Base-by-base conservation (phyloP, 768 basidiomycete genomes). In the Chalciporus pseudorubinellus region DNA sequence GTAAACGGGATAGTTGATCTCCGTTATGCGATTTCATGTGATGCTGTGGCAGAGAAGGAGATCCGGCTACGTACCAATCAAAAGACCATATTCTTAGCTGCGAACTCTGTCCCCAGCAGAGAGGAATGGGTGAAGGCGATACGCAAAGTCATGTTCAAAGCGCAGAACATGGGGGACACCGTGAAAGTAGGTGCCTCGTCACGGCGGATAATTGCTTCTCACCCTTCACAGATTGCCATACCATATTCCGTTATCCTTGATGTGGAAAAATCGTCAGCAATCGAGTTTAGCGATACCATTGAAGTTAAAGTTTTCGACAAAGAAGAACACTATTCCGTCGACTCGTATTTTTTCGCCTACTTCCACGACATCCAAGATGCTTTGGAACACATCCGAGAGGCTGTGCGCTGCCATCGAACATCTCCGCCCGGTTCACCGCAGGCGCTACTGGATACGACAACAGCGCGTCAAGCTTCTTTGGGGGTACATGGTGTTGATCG, bases 51-150 rank as follows among this genome's bases (percentile, higher is more conserved):
- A 13, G 88, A 93, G 59, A 87, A 78, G 60, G 89, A 85, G 39
- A 85, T 98, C 63, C 87, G 88, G 41, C 68, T 98, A 19, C 76
- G 89, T 28, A 95, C 93, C 7, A 88, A 88, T 61, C 85, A 92
- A 66, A 88, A 87, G 71, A 79, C 74, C 13, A 75, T 94, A 44
- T 65, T 80, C 22, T 68, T 97, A 46, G 80, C 79, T 33, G 87
- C 89, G 11, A 89, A 94, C 60, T 92, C 90, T 22, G 72, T 84
- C 9, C 85, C 89, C 2, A 92, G 86, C 64, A 80, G 91, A 42
- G 87, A 93, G 42, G 93, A 95, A 71, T 99, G 95, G 95, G 86
- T 98, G 42, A 98, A 97, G 68, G 86, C 92, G 9, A 85, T 99
- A 53, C 82, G 87, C 51, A 95, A 89, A 69, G 87, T 94, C 48